phyloP scores from a whole-genome alignment of 805 yeast species.

The Tetrapisispora fleetii region DNA sequence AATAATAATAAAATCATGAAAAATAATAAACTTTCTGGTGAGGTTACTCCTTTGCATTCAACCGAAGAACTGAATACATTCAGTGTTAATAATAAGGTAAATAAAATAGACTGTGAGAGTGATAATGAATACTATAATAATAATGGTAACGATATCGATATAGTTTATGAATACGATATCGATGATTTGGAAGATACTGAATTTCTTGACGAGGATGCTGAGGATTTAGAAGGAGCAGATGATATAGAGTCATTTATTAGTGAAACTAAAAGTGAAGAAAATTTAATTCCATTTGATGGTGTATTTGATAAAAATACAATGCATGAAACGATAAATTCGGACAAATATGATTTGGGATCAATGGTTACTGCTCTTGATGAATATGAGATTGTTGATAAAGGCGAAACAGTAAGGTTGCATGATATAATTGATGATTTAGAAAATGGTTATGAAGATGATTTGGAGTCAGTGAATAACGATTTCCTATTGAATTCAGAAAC shows the following conservation, averaged over 20 bases:
- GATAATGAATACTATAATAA: not conserved
- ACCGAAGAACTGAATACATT: not conserved
- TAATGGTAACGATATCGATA: slow-evolving; percentile 1
- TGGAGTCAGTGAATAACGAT: not conserved
- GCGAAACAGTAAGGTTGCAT: slow-evolving; percentile 2
- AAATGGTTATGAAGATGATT: slow-evolving; percentile 2
- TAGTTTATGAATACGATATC: slow-evolving; percentile 2
- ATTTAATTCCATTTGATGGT: slow-evolving; percentile 4
- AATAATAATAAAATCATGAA: not conserved
- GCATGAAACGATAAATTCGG: not conserved
- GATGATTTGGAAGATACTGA: slow-evolving; percentile 1
- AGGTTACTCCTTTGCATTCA: not conserved
- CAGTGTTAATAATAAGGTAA: not conserved
- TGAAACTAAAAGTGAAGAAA: not conserved
- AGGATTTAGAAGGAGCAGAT: not conserved
- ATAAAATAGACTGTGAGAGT: not conserved
- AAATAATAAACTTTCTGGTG: not conserved
- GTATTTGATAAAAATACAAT: slow-evolving; percentile 1
- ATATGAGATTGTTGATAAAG: slow-evolving; percentile 18
- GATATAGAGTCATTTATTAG: not conserved
- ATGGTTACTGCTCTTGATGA: slow-evolving; percentile 24
- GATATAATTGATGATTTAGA: slow-evolving; percentile 3
- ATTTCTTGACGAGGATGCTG: not conserved
- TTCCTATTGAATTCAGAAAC: not conserved
- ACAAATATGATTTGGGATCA: slow-evolving; percentile 11